Percentiles rank a stretch among this genome's conserved stretches.
These are phyloP conservation scores for Arthrobotrys sphaeroides DNA, from an alignment of 2,329 filamentous ascomycete genomes.

Conservation along the genomic window DNA sequence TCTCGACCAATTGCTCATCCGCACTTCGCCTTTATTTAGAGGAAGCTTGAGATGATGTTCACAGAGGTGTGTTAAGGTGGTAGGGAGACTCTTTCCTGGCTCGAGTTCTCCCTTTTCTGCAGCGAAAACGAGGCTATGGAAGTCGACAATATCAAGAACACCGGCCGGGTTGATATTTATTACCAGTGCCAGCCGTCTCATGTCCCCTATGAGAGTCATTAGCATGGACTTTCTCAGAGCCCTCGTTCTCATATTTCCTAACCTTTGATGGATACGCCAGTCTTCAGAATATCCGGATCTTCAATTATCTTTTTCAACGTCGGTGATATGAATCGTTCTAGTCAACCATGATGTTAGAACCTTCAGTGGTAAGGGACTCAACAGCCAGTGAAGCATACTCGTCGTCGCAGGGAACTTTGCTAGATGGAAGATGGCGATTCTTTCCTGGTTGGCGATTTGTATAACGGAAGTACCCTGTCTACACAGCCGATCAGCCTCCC, in stretches of 20 bases:
- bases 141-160: conserved; percentile 81
- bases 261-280: conserved; percentile 78
- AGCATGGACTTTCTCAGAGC: not conserved
- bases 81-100: conserved; percentile 74
- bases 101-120: conserved; percentile 64
- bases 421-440: conserved; percentile 83
- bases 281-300: conserved; percentile 74
- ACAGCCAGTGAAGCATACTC: conserved; percentile 57
- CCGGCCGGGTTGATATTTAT: conserved; percentile 73
- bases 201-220: conserved; percentile 59
- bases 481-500: conserved; percentile 60
- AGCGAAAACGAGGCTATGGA: conserved; percentile 78
- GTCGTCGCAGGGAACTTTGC: conserved; percentile 62
- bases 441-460: conserved; percentile 79
- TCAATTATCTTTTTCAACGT: conserved; percentile 77
- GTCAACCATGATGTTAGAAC: conserved; percentile 36
- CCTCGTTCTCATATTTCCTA: conserved; percentile 65
- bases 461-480: conserved; percentile 81
- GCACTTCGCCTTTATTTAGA: conserved; percentile 77
- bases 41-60: conserved; percentile 76
- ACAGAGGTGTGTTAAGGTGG: conserved; percentile 73
- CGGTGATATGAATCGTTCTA: conserved; percentile 72
- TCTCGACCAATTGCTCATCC: conserved; percentile 78
- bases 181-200: conserved; percentile 72
- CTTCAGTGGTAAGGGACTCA: conserved; percentile 64